phyloP scores from a whole-genome alignment of 768 basidiomycete genomes.

The Tulasnella sp. region DNA sequence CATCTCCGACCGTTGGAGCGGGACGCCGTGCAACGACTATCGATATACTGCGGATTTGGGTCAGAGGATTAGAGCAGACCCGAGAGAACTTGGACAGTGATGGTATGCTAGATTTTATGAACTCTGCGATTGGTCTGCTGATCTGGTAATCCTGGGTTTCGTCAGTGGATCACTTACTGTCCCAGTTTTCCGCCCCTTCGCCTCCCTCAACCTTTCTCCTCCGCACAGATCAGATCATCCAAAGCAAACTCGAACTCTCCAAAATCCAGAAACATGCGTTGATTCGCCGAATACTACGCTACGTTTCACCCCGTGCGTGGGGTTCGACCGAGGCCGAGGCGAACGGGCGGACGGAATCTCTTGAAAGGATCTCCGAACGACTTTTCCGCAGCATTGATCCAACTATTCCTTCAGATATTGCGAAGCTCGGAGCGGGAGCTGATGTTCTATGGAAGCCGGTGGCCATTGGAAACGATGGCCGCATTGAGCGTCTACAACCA shows the following conservation, averaged over 20 bases:
- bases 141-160: not conserved
- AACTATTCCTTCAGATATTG: constrained; percentile 33
- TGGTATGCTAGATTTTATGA: not conserved
- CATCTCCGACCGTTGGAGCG: not conserved
- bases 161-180: not conserved
- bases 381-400: constrained; percentile 45
- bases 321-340: constrained; percentile 63
- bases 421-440: constrained; percentile 53
- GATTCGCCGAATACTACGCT: constrained; percentile 55
- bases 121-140: not conserved
- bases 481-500: constrained; percentile 8
- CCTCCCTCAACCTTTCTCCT: constrained; percentile 45
- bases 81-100: not conserved
- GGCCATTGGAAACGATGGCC: constrained; percentile 10
- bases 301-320: constrained; percentile 72
- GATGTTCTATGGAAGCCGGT: constrained; percentile 61
- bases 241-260: constrained; percentile 31
- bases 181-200: constrained; percentile 35
- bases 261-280: constrained; percentile 33
- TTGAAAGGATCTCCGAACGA: constrained; percentile 48
- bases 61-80: not conserved
- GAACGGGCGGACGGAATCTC: constrained; percentile 47
- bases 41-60: constrained; percentile 10
- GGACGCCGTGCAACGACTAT: not conserved
- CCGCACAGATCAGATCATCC: not conserved